Conservation (phyloP, 2,329 filamentous ascomycete genomes). For the Phialocephala subalpina region DNA sequence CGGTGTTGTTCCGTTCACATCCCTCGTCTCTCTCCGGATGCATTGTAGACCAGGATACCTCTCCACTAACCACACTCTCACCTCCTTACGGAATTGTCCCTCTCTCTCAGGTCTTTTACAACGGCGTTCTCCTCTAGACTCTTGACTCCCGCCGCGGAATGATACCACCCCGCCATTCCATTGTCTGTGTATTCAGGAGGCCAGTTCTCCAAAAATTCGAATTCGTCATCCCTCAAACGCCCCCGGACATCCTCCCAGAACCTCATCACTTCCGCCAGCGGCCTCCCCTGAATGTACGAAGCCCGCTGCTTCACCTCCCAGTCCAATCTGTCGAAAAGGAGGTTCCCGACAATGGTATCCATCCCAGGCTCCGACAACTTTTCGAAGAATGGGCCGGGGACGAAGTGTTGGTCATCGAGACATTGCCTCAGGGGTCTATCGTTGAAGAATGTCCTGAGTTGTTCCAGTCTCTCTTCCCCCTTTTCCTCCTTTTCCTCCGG, state of each 20-base stretch:
- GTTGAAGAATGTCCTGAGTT: constrained; percentile 29
- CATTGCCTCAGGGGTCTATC: constrained; percentile 29
- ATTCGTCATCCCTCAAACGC: constrained; percentile 12
- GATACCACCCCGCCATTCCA: not conserved
- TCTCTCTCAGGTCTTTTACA: no score
- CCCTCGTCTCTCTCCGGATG: no score
- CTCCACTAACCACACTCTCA: no score
- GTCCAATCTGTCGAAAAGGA: constrained; percentile 22
- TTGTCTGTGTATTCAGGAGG: not conserved
- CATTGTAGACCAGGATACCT: no score
- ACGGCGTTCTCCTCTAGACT: not conserved
- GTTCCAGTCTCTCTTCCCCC: constrained; percentile 30
- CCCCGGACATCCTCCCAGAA: constrained; percentile 18
- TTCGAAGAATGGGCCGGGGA: not conserved
- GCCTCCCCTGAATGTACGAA: constrained; percentile 6
- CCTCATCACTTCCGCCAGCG: not conserved
- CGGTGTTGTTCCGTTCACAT: no score
- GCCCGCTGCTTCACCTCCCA: constrained; percentile 26
- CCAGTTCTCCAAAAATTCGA: constrained; percentile 1
- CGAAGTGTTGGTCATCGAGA: constrained; percentile 23
- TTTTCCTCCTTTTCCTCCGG: no score
- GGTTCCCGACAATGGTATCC: not conserved
- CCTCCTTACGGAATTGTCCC: no score
- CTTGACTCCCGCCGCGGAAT: not conserved
- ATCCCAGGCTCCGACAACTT: not conserved